Percentiles rank a stretch among this genome's conserved stretches.
Conservation (phyloP, 2,329 filamentous ascomycete species). For the Colletotrichum sp. region DNA sequence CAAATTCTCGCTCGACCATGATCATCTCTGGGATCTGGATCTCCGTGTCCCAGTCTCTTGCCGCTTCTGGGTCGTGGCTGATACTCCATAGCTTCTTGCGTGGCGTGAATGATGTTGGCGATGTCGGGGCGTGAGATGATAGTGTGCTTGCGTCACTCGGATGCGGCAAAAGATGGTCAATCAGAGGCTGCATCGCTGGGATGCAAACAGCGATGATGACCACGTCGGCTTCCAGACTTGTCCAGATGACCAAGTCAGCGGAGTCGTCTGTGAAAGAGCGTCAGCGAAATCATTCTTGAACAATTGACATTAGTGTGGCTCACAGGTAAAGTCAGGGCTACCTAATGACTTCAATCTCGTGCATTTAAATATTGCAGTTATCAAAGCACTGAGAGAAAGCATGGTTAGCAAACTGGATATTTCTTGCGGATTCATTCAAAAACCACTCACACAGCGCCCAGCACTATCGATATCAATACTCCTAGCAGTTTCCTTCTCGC, state of each 20-base stretch:
- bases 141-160: not conserved
- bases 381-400: constrained; percentile 20
- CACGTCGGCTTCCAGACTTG: constrained; percentile 34
- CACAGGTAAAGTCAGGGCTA: constrained; percentile 29
- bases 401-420: too few species aligned
- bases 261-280: not conserved
- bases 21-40: not conserved
- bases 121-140: not conserved
- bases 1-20: constrained; percentile 1
- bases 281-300: not conserved
- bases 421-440: fast-evolving
- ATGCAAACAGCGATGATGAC: constrained; percentile 39
- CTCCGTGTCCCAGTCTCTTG: not conserved
- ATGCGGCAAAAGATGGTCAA: not conserved
- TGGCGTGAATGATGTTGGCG: not conserved
- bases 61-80: not conserved
- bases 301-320: not conserved
- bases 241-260: constrained; percentile 10
- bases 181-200: constrained; percentile 35
- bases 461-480: constrained; percentile 37
- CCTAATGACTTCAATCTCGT: constrained; percentile 35
- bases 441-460: constrained; percentile 26
- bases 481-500: constrained; percentile 43
- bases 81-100: not conserved
- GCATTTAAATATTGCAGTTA: constrained; percentile 36